Evolutionary conservation across 495 filamentous ascomycete species (phyloP).

Genomic region (Ascobolus immersus): DNA sequence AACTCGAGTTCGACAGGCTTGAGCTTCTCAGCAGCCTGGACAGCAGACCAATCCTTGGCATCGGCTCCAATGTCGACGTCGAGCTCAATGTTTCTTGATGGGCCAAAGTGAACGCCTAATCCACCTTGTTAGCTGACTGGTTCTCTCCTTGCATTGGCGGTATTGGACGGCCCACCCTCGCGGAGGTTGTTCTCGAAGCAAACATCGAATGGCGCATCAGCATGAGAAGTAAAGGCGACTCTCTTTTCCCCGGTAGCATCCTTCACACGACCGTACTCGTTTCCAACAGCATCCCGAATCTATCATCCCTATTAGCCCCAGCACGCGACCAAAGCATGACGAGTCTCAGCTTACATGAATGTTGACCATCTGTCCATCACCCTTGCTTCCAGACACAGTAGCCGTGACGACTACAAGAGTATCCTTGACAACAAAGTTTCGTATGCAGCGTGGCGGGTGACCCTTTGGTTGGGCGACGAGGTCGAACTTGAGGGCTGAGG

Average conservation of each 20-base stretch:
- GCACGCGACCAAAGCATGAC: not conserved
- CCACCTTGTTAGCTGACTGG: too few species aligned
- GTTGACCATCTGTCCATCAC: slow-evolving; percentile 80
- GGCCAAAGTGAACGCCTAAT: slow-evolving; percentile 24
- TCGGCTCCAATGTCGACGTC: slow-evolving; percentile 98
- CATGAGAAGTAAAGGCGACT: slow-evolving; percentile 85
- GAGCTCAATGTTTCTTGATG: slow-evolving; percentile 61
- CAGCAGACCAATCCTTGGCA: slow-evolving; percentile 90
- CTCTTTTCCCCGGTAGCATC: slow-evolving; percentile 79
- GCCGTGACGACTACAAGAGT: slow-evolving; percentile 97
- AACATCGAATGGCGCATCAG: slow-evolving; percentile 84
- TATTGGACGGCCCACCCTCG: slow-evolving; percentile 21
- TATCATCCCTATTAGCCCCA: slow-evolving; percentile 16
- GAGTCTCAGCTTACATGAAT: slow-evolving; percentile 51
- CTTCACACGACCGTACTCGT: slow-evolving; percentile 76
- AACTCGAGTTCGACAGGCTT: slow-evolving; percentile 93
- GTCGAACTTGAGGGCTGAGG: slow-evolving; percentile 78
- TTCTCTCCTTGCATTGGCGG: too few species aligned
- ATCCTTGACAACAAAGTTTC: slow-evolving; percentile 84
- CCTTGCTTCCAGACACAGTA: slow-evolving; percentile 55
- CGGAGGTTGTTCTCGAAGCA: slow-evolving; percentile 78
- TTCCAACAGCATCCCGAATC: slow-evolving; percentile 86
- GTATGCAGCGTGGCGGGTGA: slow-evolving; percentile 58
- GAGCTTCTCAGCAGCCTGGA: slow-evolving; percentile 89
- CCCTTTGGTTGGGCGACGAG: slow-evolving; percentile 39